Evolutionary conservation across 495 filamentous ascomycete genomes (phyloP).

Genomic region (Cercophora samala): DNA sequence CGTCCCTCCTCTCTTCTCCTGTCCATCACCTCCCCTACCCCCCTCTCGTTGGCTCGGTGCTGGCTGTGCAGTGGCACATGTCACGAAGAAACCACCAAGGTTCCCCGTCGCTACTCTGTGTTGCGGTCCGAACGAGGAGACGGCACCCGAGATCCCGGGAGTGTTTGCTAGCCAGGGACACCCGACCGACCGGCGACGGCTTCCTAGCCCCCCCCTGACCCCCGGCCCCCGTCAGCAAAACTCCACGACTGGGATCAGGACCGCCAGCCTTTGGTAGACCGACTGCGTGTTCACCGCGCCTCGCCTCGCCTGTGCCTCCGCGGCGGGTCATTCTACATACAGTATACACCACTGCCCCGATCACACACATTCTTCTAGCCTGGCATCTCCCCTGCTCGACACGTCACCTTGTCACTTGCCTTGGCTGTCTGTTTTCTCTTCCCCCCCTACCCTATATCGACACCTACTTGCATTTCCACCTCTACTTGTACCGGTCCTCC

Average conservation of each 20-base stretch:
- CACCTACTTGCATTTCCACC: background rate
- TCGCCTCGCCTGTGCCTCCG: slow-evolving; percentile 27
- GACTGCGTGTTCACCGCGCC: slow-evolving; percentile 13
- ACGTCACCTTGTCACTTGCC: slow-evolving; percentile 3
- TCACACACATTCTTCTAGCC: background rate
- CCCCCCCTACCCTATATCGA: background rate
- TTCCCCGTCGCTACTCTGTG: background rate
- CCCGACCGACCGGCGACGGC: slow-evolving; percentile 7
- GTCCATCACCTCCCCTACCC: background rate
- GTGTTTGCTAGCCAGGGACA: slow-evolving; percentile 7
- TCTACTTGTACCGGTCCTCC: background rate
- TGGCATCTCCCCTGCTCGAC: background rate
- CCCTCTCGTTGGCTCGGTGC: too few species aligned
- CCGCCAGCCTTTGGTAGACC: slow-evolving; percentile 18
- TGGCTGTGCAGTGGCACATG: too few species aligned
- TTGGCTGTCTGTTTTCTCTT: slow-evolving; percentile 9
- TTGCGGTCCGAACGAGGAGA: background rate
- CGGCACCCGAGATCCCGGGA: slow-evolving; percentile 9
- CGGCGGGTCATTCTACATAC: slow-evolving; percentile 25
- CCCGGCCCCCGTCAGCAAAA: slow-evolving; percentile 25
- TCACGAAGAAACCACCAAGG: background rate
- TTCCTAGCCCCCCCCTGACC: slow-evolving; percentile 13
- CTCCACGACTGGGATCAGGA: slow-evolving; percentile 20
- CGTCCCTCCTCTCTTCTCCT: background rate
- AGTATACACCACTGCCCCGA: slow-evolving; percentile 7